Percentiles rank a stretch among this genome's conserved stretches.
Conservation (phyloP, 2,329 filamentous ascomycete species). For the Hypocrella siamensis region DNA sequence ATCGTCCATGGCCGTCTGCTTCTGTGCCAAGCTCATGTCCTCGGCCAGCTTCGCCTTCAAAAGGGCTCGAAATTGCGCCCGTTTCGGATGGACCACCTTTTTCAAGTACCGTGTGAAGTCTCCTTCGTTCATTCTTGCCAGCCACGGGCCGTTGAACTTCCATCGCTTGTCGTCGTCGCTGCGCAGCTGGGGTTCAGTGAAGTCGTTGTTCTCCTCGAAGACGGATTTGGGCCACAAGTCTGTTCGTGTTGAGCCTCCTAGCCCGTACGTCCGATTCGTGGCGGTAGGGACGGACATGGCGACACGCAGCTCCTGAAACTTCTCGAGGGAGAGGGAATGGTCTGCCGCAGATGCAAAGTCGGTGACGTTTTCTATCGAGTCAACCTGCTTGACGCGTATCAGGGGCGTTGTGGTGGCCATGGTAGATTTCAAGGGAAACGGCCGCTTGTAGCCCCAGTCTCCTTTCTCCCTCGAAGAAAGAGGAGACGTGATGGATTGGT, state of each 20-base stretch:
- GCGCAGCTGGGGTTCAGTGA: slow-evolving; percentile 25
- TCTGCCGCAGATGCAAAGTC: slow-evolving; percentile 76
- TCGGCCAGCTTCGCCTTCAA: slow-evolving; percentile 32
- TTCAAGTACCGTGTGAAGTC: slow-evolving; percentile 41
- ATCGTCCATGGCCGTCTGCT: slow-evolving; percentile 21
- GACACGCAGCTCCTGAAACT: slow-evolving; percentile 72
- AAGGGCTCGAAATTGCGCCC: slow-evolving; percentile 37
- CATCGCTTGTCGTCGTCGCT: slow-evolving; percentile 35
- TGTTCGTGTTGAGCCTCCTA: slow-evolving; percentile 3
- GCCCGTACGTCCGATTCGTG: slow-evolving; percentile 5
- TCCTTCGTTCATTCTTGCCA: slow-evolving; percentile 45
- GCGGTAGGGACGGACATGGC: slow-evolving; percentile 43
- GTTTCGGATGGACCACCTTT: slow-evolving; percentile 35
- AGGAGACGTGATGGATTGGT: slow-evolving; percentile 69
- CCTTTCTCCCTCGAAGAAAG: slow-evolving; percentile 56
- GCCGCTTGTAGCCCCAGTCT: slow-evolving; percentile 86
- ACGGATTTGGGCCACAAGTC: slow-evolving; percentile 29
- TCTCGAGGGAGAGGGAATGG: slow-evolving; percentile 64
- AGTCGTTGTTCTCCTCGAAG: slow-evolving; percentile 42
- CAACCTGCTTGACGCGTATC: slow-evolving; percentile 61
- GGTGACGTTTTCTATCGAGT: slow-evolving; percentile 77
- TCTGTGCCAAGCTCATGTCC: slow-evolving; percentile 24
- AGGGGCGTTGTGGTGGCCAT: slow-evolving; percentile 57
- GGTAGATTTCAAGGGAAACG: slow-evolving; percentile 63
- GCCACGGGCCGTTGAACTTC: slow-evolving; percentile 53